phyloP scores from a whole-genome alignment of 306 rosid species.

The Calophaca sinica region DNA sequence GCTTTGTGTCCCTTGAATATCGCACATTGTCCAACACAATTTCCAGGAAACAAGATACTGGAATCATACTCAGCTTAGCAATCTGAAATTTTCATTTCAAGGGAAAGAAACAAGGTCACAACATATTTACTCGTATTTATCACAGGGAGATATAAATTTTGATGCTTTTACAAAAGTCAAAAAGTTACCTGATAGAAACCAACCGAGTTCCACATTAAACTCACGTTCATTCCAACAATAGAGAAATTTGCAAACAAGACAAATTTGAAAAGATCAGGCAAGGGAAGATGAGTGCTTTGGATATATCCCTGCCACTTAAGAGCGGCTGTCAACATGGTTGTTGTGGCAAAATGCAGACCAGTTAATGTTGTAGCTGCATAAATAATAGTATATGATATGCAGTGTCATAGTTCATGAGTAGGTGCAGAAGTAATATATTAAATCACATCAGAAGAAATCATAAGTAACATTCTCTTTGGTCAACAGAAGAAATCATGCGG shows the following conservation, averaged over 20 bases:
- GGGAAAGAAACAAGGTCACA: background rate
- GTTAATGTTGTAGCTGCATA: conserved; percentile 85
- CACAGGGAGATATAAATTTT: background rate
- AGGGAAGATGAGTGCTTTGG: conserved; percentile 71
- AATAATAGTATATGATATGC: conserved; percentile 31
- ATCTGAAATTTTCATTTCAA: conserved; percentile 59
- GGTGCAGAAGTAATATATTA: conserved; percentile 8
- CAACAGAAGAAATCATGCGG: background rate
- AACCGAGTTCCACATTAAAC: conserved; percentile 92
- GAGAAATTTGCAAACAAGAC: conserved; percentile 82
- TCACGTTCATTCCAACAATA: conserved; percentile 86
- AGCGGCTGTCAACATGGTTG: conserved; percentile 65
- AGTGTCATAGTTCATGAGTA: conserved; percentile 35
- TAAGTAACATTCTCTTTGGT: background rate
- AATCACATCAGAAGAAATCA: conserved; percentile 1
- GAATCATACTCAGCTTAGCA: conserved; percentile 89
- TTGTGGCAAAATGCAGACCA: conserved; percentile 80
- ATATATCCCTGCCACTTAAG: conserved; percentile 74
- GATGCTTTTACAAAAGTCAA: conserved; percentile 1
- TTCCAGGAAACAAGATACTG: conserved; percentile 82
- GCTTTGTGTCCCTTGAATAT: conserved; percentile 82
- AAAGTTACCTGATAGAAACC: conserved; percentile 82
- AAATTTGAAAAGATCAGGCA: conserved; percentile 71
- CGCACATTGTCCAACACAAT: conserved; percentile 71
- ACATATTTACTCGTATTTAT: conserved; percentile 14